A percentile compares a stretch with the other conserved stretches of the same genome.
phyloP scores from a whole-genome alignment of 306 rosid species.

The Fragaria nilgerrensis region DNA sequence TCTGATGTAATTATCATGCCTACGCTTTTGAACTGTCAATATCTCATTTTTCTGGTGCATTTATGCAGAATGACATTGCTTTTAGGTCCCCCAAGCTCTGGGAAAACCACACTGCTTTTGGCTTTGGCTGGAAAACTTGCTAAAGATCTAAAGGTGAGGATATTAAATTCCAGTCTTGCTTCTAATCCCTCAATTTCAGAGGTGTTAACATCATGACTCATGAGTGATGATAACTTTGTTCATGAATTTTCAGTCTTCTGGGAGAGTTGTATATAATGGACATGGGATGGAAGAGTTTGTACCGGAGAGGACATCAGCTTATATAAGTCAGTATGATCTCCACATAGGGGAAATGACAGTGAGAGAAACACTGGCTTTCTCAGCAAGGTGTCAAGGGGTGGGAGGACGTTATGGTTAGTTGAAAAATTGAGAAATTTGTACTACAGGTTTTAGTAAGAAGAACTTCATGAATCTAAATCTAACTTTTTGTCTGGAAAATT shows the following conservation, averaged over 20 bases:
- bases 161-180: neutral
- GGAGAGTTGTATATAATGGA: slow-evolving; percentile 61
- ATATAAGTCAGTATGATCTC: slow-evolving; percentile 72
- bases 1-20: neutral
- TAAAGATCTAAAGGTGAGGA: slow-evolving; percentile 36
- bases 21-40: neutral
- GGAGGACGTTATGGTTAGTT: slow-evolving; percentile 61
- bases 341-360: slow-evolving; percentile 76
- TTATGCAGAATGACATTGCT: slow-evolving; percentile 77
- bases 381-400: slow-evolving; percentile 86
- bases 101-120: slow-evolving; percentile 71
- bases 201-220: neutral
- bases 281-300: slow-evolving; percentile 71
- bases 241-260: slow-evolving; percentile 39
- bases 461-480: neutral
- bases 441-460: neutral
- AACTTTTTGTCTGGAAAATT: neutral
- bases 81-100: slow-evolving; percentile 91
- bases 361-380: slow-evolving; percentile 77
- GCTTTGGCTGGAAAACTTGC: slow-evolving; percentile 75
- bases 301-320: slow-evolving; percentile 74
- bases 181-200: neutral
- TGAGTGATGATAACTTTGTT: neutral
- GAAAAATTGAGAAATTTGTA: neutral
- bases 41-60: slow-evolving; percentile 21